Evolutionary conservation across 768 basidiomycete genomes (phyloP), one percentile per base, ranked within the genome.

Genomic region (Termitomyces sp.): DNA sequence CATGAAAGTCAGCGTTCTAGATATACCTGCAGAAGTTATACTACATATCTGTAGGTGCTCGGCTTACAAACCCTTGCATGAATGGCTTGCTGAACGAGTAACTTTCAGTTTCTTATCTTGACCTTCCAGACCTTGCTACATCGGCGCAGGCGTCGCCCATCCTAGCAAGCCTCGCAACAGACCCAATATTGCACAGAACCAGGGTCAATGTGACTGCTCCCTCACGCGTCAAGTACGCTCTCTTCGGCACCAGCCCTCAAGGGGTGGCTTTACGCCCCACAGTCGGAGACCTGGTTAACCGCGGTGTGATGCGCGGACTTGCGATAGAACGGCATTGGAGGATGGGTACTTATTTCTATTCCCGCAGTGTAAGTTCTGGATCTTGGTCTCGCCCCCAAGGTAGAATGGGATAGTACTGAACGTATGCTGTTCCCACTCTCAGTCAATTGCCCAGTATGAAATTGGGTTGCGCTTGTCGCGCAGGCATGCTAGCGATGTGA

Each of bases 371-470:
- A 70, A 58, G 83, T 70, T 57, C 20, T 31, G 27, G 27, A 36
- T 30, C 59, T 53, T 47, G 60, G 27, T 31, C 56, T 6, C 27
- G 27, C 27, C 50, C 36, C 45, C 45, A 30, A 22, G 24, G 49
- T 56, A 53, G 12, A 42, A 57, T 49, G 51, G 33, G 15, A 16
- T 45, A 9, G 13, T 18, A 11, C 55, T 58, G 63, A 60, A 42
- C 55, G 37, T n/a, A 54, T 55, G 41, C 12, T 59, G 49, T 55
- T 57, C 41, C 27, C 16, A 34, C 6, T 46, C 45, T 56, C 68
- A 90, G 89, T 86, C 86, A 53, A 83, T 85, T 41, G 69, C 74
- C 9, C 88, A 88, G 67, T 91, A 89, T 60, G 85, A 89, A 70
- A 81, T 72, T 44, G 78, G 82, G 5, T 69, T 79, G 55, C 72